Evolutionary conservation across 345 rosid species (phyloP).

Genomic region (Gossypium bickii): DNA sequence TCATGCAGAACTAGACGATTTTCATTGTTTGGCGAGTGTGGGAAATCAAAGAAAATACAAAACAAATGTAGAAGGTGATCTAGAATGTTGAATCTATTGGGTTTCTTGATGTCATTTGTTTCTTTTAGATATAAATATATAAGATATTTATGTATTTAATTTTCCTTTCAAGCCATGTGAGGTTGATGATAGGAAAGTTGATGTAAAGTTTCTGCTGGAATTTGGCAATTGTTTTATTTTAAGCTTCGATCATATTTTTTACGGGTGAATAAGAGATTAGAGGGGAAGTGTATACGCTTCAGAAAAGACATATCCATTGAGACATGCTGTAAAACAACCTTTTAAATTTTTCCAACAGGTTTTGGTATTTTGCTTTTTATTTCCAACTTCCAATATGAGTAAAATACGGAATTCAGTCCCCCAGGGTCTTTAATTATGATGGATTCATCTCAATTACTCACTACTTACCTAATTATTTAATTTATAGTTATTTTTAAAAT

Average conservation of each 20-base stretch:
- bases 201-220: conserved; percentile 17
- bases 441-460: no score
- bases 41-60: conserved; percentile 55
- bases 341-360: background rate
- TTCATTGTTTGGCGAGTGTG: conserved; percentile 63
- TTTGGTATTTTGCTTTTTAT: background rate
- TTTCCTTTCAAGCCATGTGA: conserved; percentile 13
- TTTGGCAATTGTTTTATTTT: background rate
- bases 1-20: conserved; percentile 39
- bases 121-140: background rate
- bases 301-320: background rate
- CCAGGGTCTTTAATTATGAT: no score
- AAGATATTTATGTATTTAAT: conserved; percentile 21
- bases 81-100: conserved; percentile 13
- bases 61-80: conserved; percentile 44
- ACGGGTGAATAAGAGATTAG: background rate
- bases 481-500: no score
- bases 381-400: background rate
- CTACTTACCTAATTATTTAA: no score
- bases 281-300: background rate
- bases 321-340: background rate
- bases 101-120: conserved; percentile 1
- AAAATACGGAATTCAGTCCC: no score
- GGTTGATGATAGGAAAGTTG: background rate
- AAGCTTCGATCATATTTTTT: background rate